Evolutionary conservation across 2,329 filamentous ascomycete genomes (phyloP), one percentile per base, ranked within the genome.

Genomic region (Paracorniculantispora psalliotae): DNA sequence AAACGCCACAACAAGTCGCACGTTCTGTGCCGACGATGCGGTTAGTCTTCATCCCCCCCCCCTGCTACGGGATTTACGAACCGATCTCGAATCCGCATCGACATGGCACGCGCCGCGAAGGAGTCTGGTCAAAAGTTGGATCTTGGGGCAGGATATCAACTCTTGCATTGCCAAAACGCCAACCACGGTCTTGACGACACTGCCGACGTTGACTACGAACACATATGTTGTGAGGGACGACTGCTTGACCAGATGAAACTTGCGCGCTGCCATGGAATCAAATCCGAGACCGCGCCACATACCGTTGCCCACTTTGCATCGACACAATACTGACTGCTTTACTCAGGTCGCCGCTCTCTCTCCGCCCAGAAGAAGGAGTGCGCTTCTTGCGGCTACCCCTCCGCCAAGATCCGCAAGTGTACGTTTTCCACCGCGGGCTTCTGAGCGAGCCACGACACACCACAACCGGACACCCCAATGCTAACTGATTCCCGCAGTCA

Each of bases 281-380:
- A 9, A 23, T 10, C 12, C 12, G 2, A 54, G 37, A 12, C 25
- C 13, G 19, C 26, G 21, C 13, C 5, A 23, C 25, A n/a, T 17
- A 12, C 13, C 25, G 17, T 12, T 26, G 9, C 35, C 13, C 25
- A 4, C 17, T 15, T 6, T 8, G 1, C 12, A 4, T 13, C 62
- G 61, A 57, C 12, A 55, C 25, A 58, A 61, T 48, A 51, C 59
- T 56, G 49, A 59, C 56, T 17, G 56, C 46, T 39, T 60, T 60
- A 17, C 19, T 64, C 61, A 96, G 92, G 93, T 81, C 89, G 90
- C 78, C 92, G 94, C 77, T 96, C 94, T 74, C 88, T 97, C 81
- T 94, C 99, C 89, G 88, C 97, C 83, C 94, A 99, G 86, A 99
- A 99, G 90, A 89, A 96, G 81, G 96, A 92, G 76, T 99, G 94